These are phyloP conservation scores for Arthrobotrys sinensis DNA, from an alignment of 2,329 filamentous ascomycete genomes.

Conservation along the genomic window DNA sequence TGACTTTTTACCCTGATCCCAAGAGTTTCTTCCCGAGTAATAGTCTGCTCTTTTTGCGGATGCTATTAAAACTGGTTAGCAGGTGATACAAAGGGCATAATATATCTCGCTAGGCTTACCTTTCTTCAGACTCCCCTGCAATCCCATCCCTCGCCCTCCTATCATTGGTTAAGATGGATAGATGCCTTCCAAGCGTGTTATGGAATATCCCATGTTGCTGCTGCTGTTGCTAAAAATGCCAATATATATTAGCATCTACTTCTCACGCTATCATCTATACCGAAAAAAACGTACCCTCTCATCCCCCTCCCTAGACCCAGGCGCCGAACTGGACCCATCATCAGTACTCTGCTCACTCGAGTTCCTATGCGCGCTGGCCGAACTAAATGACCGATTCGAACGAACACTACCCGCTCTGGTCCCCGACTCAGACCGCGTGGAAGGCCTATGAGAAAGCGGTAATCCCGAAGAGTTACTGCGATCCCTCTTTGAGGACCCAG, in stretches of 20 bases:
- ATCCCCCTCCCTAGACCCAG: constrained; percentile 42
- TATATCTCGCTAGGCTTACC: constrained; percentile 34
- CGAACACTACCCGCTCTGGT: constrained; percentile 46
- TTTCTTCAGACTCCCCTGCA: constrained; percentile 64
- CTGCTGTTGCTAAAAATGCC: constrained; percentile 9
- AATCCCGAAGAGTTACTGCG: constrained; percentile 44
- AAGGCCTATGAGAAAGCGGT: constrained; percentile 24
- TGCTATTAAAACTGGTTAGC: constrained; percentile 60
- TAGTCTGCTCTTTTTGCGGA: constrained; percentile 65
- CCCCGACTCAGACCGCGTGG: constrained; percentile 20
- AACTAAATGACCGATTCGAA: constrained; percentile 54
- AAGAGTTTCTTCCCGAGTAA: constrained; percentile 66
- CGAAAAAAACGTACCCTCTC: constrained; percentile 55
- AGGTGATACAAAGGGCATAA: background rate
- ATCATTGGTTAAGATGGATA: constrained; percentile 62
- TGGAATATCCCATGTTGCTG: constrained; percentile 61
- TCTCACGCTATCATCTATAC: background rate
- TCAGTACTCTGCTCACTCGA: constrained; percentile 48
- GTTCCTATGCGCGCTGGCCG: constrained; percentile 35
- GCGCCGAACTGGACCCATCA: constrained; percentile 45
- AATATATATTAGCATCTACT: constrained; percentile 1
- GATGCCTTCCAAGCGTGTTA: constrained; percentile 64
- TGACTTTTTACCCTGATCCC: constrained; percentile 48
- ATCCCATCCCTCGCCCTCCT: constrained; percentile 62
- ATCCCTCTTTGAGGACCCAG: constrained; percentile 29